A percentile compares a stretch with the other conserved stretches of the same genome.
phyloP scores from a whole-genome alignment of 306 rosid species.

The Pyrus pyrifolia region DNA sequence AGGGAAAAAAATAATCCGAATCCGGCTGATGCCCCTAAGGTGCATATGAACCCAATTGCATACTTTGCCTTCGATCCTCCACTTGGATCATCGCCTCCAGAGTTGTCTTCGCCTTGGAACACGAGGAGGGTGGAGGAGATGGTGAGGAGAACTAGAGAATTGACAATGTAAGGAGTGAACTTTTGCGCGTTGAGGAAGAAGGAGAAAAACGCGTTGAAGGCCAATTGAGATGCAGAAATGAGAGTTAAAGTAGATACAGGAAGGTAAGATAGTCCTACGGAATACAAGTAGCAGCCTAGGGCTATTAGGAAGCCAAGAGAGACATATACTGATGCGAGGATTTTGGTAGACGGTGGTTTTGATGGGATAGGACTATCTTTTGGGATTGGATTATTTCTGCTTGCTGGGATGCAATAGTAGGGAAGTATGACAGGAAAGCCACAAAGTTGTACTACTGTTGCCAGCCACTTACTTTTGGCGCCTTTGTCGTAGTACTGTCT shows the following conservation, averaged over 20 bases:
- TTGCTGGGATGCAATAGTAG: conserved; percentile 7
- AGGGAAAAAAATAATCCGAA: too few species aligned
- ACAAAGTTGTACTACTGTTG: conserved; percentile 15
- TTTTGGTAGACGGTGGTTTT: background rate
- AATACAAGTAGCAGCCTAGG: conserved; percentile 15
- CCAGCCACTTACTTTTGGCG: conserved; percentile 33
- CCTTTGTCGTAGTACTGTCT: conserved; percentile 34
- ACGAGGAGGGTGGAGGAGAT: conserved; percentile 42
- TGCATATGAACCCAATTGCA: conserved; percentile 37
- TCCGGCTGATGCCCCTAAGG: conserved; percentile 23
- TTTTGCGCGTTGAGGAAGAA: conserved; percentile 42
- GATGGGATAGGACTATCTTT: background rate
- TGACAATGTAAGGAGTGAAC: conserved; percentile 41
- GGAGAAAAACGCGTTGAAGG: conserved; percentile 56
- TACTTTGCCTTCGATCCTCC: conserved; percentile 17
- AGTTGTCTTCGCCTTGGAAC: conserved; percentile 7
- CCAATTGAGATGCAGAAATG: conserved; percentile 32
- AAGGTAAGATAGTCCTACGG: conserved; percentile 33
- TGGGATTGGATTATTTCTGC: background rate
- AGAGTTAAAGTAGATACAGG: conserved; percentile 43
- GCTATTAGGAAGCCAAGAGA: conserved; percentile 25
- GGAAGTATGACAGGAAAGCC: conserved; percentile 40
- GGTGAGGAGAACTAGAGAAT: conserved; percentile 49
- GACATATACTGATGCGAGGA: conserved; percentile 16
- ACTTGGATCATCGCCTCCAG: background rate